A percentile compares a stretch with the other conserved stretches of the same genome.
Conservation (phyloP, 1,139 yeast genomes). For the Waltiozyma sp. region DNA sequence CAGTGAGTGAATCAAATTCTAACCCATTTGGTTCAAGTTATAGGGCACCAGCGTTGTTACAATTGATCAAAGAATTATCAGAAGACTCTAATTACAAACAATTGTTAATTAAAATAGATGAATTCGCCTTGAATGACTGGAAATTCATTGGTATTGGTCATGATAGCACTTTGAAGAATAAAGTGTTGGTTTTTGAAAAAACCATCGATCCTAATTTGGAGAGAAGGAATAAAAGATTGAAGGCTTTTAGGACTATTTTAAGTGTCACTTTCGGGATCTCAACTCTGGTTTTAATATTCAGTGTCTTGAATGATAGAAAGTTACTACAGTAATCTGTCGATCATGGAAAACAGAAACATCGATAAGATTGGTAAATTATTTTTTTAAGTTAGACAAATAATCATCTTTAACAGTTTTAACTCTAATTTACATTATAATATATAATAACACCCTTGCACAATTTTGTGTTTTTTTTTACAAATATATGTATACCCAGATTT, state of each 20-base stretch:
- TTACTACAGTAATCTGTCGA: slow-evolving; percentile 23
- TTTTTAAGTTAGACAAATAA: too few relatives aligned
- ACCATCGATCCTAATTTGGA: slow-evolving; percentile 3
- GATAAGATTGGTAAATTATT: too few relatives aligned
- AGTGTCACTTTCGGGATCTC: neutral
- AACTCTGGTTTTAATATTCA: slow-evolving; percentile 3
- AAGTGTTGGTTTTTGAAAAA: slow-evolving; percentile 27
- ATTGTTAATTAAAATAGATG: slow-evolving; percentile 18
- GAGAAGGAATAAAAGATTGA: neutral
- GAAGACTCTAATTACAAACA: neutral
- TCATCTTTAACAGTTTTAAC: neutral
- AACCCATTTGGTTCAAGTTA: slow-evolving; percentile 31
- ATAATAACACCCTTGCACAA: neutral
- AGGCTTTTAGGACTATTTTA: neutral
- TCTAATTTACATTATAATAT: neutral
- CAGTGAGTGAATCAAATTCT: neutral
- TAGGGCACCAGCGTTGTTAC: slow-evolving; percentile 29
- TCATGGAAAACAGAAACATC: too few relatives aligned
- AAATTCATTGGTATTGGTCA: slow-evolving; percentile 28
- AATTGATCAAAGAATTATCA: neutral
- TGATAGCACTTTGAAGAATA: slow-evolving; percentile 6
- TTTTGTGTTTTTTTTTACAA: too few relatives aligned
- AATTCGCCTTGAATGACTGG: slow-evolving; percentile 33
- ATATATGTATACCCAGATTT: neutral
- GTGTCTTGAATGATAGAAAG: slow-evolving; percentile 13